Percentiles rank a stretch among this genome's conserved stretches.
Conservation (phyloP, 2,329 filamentous ascomycete genomes). For the Cladosporium sp. region DNA sequence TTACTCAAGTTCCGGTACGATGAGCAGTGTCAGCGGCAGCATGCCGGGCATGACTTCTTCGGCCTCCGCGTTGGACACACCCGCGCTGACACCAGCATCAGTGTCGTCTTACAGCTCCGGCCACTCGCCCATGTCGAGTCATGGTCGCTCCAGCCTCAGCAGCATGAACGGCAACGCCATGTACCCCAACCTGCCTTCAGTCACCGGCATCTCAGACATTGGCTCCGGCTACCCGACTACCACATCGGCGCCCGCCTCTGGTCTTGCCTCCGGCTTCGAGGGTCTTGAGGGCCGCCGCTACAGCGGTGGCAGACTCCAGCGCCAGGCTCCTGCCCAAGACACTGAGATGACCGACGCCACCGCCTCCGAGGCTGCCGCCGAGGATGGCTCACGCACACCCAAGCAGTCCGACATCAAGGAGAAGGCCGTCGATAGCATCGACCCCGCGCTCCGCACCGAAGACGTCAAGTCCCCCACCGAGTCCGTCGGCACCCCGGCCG, state of each 20-base stretch:
- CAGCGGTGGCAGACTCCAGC: constrained; percentile 55
- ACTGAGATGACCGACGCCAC: constrained; percentile 41
- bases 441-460: constrained; percentile 32
- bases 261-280: constrained; percentile 60
- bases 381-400: constrained; percentile 31
- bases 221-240: constrained; percentile 55
- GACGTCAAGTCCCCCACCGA: constrained; percentile 21
- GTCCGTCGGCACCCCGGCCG: constrained; percentile 23
- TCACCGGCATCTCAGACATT: constrained; percentile 58
- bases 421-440: constrained; percentile 29
- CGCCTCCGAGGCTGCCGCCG: constrained; percentile 24
- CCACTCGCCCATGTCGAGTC: constrained; percentile 69
- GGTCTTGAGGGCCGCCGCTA: constrained; percentile 55
- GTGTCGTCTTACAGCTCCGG: constrained; percentile 69
- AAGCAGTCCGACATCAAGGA: constrained; percentile 26
- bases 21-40: constrained; percentile 33
- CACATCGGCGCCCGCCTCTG: constrained; percentile 60
- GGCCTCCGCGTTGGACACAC: constrained; percentile 53
- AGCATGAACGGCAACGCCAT: constrained; percentile 51
- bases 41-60: constrained; percentile 34
- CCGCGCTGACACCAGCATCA: constrained; percentile 69
- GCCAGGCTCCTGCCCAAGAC: constrained; percentile 42
- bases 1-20: constrained; percentile 17
- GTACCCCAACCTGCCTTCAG: constrained; percentile 70
- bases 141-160: constrained; percentile 51